These are phyloP conservation scores for Talaromyces adpressus DNA, from an alignment of 495 filamentous ascomycete genomes.

Conservation along the genomic window DNA sequence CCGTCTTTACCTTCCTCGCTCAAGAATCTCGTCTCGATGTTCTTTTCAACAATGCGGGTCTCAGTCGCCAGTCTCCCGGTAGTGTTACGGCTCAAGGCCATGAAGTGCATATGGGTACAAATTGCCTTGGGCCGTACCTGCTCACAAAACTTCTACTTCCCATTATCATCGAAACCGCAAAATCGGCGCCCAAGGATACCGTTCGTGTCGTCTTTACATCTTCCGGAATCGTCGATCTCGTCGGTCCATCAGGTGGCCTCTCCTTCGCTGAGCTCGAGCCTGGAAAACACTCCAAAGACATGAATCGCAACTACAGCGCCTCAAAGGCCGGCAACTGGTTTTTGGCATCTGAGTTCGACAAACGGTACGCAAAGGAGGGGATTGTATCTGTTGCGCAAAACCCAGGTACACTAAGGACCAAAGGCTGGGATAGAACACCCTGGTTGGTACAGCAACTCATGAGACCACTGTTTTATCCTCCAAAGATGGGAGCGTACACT, in stretches of 20 bases:
- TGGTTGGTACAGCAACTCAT: neutral
- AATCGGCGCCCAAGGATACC: conserved; percentile 3
- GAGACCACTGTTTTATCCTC: neutral
- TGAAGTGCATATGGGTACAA: conserved; percentile 41
- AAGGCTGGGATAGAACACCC: neutral
- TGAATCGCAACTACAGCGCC: conserved; percentile 22
- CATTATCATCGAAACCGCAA: conserved; percentile 30
- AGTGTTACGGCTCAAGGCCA: conserved; percentile 26
- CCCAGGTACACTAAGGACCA: neutral
- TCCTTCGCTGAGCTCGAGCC: neutral
- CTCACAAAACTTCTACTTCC: conserved; percentile 40
- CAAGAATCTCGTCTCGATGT: conserved; percentile 39
- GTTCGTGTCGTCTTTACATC: conserved; percentile 2
- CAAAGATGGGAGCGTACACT: conserved; percentile 10
- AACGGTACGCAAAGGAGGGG: conserved; percentile 5
- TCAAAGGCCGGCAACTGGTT: conserved; percentile 35
- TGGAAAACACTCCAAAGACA: conserved; percentile 11
- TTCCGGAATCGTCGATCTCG: neutral
- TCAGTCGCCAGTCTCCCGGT: conserved; percentile 33
- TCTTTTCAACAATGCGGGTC: conserved; percentile 44
- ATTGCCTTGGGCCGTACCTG: conserved; percentile 42
- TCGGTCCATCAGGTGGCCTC: neutral
- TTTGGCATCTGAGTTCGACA: conserved; percentile 27
- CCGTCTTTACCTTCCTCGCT: conserved; percentile 31
- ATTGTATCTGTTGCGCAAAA: neutral